These are phyloP conservation scores for Rutstroemia sydowiana DNA, from an alignment of 2,329 filamentous ascomycete species.

Conservation along the genomic window DNA sequence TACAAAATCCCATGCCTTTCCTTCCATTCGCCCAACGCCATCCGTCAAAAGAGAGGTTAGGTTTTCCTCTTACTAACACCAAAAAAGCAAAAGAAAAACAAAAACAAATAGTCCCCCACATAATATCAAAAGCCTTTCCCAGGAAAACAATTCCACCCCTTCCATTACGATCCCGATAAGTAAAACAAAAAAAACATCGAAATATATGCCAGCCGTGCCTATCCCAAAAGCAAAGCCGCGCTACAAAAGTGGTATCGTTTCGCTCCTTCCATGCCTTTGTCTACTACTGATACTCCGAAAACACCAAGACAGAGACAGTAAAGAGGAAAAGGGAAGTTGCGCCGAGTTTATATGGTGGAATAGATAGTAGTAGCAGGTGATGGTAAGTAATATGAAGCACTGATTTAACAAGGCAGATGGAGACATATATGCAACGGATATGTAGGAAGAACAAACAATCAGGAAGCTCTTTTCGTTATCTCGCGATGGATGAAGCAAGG, in stretches of 20 bases:
- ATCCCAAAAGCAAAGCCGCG: neutral
- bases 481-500: neutral
- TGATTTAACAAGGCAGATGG: too few species aligned
- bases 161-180: neutral
- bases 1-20: too few species aligned
- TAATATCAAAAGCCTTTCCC: neutral
- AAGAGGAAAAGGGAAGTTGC: neutral
- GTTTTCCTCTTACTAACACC: neutral
- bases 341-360: too few species aligned
- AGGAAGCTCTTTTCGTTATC: neutral
- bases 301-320: neutral
- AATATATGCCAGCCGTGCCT: neutral
- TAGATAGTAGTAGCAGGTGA: too few species aligned
- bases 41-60: neutral
- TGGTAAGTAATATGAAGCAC: too few species aligned
- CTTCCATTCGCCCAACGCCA: too few species aligned
- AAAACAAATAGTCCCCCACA: neutral
- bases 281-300: neutral
- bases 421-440: too few species aligned
- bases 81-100: neutral
- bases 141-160: neutral
- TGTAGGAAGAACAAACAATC: too few species aligned
- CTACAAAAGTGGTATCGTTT: neutral
- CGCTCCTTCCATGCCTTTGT: neutral
- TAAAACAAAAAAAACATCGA: slow-evolving; percentile 1